Evolutionary conservation across 2,329 filamentous ascomycete genomes (phyloP).

Genomic region (Talaromyces sp.): DNA sequence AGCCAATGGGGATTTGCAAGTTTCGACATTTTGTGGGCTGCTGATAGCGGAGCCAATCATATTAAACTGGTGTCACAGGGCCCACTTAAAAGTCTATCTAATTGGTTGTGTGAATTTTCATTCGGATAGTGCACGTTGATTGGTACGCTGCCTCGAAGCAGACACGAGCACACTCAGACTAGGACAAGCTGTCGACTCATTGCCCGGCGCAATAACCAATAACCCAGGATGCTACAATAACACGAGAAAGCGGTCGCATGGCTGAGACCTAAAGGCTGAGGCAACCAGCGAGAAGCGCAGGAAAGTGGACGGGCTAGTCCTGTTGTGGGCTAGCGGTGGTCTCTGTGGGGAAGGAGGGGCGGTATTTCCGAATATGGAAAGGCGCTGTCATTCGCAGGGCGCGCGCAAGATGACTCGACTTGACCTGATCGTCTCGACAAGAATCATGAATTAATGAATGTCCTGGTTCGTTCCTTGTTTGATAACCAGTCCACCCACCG

Average conservation of each 20-base stretch:
- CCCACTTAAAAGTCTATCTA: background rate
- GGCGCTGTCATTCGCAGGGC: constrained; percentile 10
- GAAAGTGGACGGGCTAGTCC: background rate
- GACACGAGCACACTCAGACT: too few species aligned
- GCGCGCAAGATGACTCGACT: background rate
- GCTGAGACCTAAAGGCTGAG: background rate
- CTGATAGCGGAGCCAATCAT: background rate
- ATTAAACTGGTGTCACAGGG: background rate
- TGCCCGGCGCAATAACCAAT: background rate
- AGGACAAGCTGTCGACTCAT: background rate
- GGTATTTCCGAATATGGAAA: background rate
- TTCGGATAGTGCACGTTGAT: background rate
- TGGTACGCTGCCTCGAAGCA: background rate
- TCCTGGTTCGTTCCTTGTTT: background rate
- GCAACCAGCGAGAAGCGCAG: background rate
- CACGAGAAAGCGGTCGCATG: background rate
- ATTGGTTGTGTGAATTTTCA: background rate
- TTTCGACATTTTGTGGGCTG: background rate
- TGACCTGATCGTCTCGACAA: background rate
- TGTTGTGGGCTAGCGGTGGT: background rate
- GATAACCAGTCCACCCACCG: background rate
- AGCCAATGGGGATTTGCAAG: background rate
- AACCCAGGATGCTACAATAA: background rate
- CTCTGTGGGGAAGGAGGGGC: background rate
- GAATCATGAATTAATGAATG: background rate